Evolutionary conservation across 2,329 filamentous ascomycete genomes (phyloP), one percentile per base, ranked within the genome.

Genomic region (Phyllosticta citribraziliensis): DNA sequence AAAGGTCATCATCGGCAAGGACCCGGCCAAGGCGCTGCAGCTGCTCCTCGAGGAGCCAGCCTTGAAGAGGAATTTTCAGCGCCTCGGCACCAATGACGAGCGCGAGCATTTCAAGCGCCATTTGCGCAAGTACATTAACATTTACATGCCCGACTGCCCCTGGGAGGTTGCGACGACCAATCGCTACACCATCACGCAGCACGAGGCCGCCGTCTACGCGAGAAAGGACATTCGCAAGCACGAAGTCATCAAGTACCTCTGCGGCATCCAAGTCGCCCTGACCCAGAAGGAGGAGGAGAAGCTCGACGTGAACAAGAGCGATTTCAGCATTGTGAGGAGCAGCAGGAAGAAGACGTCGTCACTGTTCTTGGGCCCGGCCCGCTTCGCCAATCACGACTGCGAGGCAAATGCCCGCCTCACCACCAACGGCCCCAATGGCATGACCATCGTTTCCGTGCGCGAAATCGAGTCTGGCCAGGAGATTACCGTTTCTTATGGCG

Each of bases 341-440:
- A 93, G 91, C 66, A 84, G 94, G 62, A 93, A 89, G 75, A 97
- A 96, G 75, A 88, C 88, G 63, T 88, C 92, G 30, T 96, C 90
- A 57, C 79, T 99, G 52, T 97, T 99, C 71, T 86, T 99, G 71
- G 94, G 94, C 0, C 95, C 94, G 8, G 94, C 94, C 35, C 86
- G 94, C 57, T 97, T 99, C 73, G 91, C 94, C 25, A 99, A 99
- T 71, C 94, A 99, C 75, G 94, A 99, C 73, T 99, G 94, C 76
- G 83, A 88, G 66, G 91, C 94, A 33, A 99, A 97, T 76, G 92
- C 92, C 9, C 84, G 87, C 70, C 82, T 99, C 53, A 87, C 89
- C 67, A 97, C 91, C 40, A 88, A 85, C 40, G 90, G 91, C 54
- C 84, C 87, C 61, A 86, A 92, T 62, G 91, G 91, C 40, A 97